Evolutionary conservation across 495 filamentous ascomycete genomes (phyloP), one percentile per base, ranked within the genome.

Genomic region (Hypoxylon trugodes): DNA sequence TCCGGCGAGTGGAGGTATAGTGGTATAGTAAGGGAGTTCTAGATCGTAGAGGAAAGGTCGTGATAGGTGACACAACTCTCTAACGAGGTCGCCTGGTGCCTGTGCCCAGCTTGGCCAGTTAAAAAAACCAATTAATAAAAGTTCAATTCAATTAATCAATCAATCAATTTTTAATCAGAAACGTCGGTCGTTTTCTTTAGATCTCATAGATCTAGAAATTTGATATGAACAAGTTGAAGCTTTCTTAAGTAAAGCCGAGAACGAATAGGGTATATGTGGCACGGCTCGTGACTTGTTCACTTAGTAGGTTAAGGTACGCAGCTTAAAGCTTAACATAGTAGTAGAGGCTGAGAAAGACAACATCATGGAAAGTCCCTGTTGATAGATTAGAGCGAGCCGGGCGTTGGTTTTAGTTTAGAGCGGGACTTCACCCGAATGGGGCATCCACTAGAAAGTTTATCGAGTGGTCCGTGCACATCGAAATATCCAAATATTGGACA

Each of bases 381-480:
- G 37, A 49, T 45, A 49, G 45, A 40, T 49, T 48, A 36, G 24
- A 36, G 32, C 18, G 18, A 47, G 43, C 22, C 16, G 25, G n/a
- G n/a, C n/a, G 21, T 49, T 33, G 19, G 56, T 51, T 50, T 59
- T 59, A 42, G 46, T 43, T 58, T 47, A 46, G 38, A 48, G 47
- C 57, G 57, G 57, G 57, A 61, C 48, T 30, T 28, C 19, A 6
- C 59, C 58, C 38, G 49, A 54, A 48, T 54, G 49, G 59, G 59
- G 26, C 12, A 25, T 46, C 26, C 24, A 10, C 10, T 24, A 16
- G 13, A 45, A 25, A 9, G 41, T 42, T 43, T 15, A 21, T 52
- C 22, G 54, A 24, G 43, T 59, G 43, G 59, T 55, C 65, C 42
- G 64, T 65, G 52, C 61, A 52, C 8, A 3, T n/a, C n/a, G n/a